phyloP scores from a whole-genome alignment of 768 basidiomycete genomes.

The Tephrocybe sp. region DNA sequence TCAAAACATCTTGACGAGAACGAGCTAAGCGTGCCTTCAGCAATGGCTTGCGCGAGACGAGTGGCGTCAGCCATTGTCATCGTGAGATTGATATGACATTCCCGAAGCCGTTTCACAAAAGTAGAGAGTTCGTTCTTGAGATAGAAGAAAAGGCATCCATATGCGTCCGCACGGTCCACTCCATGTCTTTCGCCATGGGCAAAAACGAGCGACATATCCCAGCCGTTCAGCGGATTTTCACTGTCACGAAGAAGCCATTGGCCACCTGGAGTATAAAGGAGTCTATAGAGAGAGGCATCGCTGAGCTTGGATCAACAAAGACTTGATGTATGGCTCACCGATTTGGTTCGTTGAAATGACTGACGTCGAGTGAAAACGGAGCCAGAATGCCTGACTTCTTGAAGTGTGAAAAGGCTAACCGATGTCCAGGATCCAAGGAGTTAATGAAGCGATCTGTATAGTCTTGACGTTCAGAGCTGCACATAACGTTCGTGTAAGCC shows the following conservation, averaged over 20 bases:
- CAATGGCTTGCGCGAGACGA: conserved; percentile 29
- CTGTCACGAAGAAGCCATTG: conserved; percentile 38
- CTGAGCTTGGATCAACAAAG: not conserved
- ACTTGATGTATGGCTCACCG: too few species aligned
- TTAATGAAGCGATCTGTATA: conserved; percentile 35
- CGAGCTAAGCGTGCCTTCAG: conserved; percentile 19
- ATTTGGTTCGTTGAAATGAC: conserved; percentile 24
- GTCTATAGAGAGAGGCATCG: conserved; percentile 20
- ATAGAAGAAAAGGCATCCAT: conserved; percentile 35
- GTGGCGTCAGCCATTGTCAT: conserved; percentile 33
- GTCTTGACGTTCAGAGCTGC: conserved; percentile 34
- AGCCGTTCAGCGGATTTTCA: conserved; percentile 39
- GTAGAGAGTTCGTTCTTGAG: conserved; percentile 28
- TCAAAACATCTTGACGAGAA: conserved; percentile 29
- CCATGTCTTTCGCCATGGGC: conserved; percentile 29
- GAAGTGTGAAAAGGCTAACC: conserved; percentile 28
- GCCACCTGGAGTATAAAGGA: conserved; percentile 38
- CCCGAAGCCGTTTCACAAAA: conserved; percentile 28
- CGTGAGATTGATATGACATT: conserved; percentile 26
- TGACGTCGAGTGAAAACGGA: conserved; percentile 26
- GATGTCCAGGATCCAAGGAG: conserved; percentile 34
- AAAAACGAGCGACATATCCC: conserved; percentile 37
- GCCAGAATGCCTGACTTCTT: conserved; percentile 28
- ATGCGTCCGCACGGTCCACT: conserved; percentile 27
- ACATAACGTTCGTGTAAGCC: conserved; percentile 29